A percentile compares a stretch with the other conserved stretches of the same genome.
These are phyloP conservation scores for Agaricus blazei DNA, from an alignment of 768 basidiomycete genomes.

Conservation along the genomic window DNA sequence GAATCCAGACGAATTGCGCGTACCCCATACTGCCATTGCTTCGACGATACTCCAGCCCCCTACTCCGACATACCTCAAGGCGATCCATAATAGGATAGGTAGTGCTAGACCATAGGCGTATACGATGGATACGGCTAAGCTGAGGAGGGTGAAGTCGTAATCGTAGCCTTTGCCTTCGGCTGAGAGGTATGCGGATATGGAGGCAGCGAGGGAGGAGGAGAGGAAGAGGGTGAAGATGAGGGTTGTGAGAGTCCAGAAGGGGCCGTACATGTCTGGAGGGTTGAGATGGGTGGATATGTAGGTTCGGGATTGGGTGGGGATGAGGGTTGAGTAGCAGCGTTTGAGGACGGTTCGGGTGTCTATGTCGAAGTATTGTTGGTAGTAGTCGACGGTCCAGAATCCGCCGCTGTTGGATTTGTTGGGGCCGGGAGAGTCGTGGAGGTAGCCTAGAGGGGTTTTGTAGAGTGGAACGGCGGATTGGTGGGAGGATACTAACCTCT, in stretches of 20 bases:
- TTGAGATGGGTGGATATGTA: slow-evolving; percentile 60
- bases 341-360: slow-evolving; percentile 75
- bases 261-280: slow-evolving; percentile 80
- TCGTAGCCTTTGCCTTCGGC: slow-evolving; percentile 49
- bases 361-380: slow-evolving; percentile 85
- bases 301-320: slow-evolving; percentile 57
- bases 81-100: slow-evolving; percentile 81
- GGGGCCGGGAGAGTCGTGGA: slow-evolving; percentile 45
- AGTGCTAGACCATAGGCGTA: slow-evolving; percentile 85
- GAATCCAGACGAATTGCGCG: slow-evolving; percentile 82
- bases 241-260: slow-evolving; percentile 97
- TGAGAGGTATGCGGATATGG: slow-evolving; percentile 83
- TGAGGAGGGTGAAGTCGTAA: slow-evolving; percentile 84
- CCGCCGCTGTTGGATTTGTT: slow-evolving; percentile 39
- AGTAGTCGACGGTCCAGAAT: slow-evolving; percentile 83
- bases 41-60: slow-evolving; percentile 89
- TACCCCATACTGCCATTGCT: slow-evolving; percentile 77
- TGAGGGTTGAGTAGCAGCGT: slow-evolving; percentile 73
- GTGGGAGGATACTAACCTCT: slow-evolving; percentile 31
- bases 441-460: slow-evolving; percentile 46
- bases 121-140: slow-evolving; percentile 76
- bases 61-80: slow-evolving; percentile 79
- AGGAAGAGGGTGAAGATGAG: slow-evolving; percentile 91
- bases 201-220: slow-evolving; percentile 87
- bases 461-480: not conserved